Percentiles rank a stretch among this genome's conserved stretches.
These are phyloP conservation scores for Talaromyces borbonicus DNA, from an alignment of 495 filamentous ascomycete genomes.

Conservation along the genomic window DNA sequence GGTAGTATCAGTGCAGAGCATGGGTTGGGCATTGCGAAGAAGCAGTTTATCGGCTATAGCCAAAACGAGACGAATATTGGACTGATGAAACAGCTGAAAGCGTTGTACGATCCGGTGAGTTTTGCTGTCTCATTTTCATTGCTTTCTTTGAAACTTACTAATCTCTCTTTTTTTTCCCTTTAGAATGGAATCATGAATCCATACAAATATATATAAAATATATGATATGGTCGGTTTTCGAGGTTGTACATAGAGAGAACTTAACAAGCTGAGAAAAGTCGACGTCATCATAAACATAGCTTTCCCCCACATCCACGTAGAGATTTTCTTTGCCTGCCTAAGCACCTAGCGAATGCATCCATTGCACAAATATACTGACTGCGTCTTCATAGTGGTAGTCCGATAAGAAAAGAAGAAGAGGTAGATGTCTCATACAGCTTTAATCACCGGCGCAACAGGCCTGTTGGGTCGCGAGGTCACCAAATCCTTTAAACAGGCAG, in stretches of 20 bases:
- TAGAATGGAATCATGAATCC: constrained; percentile 91
- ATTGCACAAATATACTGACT: too few relatives aligned
- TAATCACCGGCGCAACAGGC: constrained; percentile 82
- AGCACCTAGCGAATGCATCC: too few relatives aligned
- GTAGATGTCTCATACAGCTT: constrained; percentile 49
- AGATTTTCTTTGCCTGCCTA: too few relatives aligned
- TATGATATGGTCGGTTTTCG: not conserved
- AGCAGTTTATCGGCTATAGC: constrained; percentile 87
- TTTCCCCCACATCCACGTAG: too few relatives aligned
- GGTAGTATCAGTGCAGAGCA: constrained; percentile 97
- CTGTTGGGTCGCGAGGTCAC: constrained; percentile 74
- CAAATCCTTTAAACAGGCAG: constrained; percentile 56
- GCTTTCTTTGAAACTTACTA: constrained; percentile 9
- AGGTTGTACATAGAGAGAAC: too few relatives aligned
- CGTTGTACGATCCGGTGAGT: constrained; percentile 82
- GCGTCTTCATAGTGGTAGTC: too few relatives aligned
- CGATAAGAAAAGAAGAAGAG: too few relatives aligned
- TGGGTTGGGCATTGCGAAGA: constrained; percentile 89
- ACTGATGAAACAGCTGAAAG: constrained; percentile 91
- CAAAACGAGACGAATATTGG: constrained; percentile 73
- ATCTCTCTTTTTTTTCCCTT: constrained; percentile 10
- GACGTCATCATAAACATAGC: not conserved
- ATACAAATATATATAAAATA: constrained; percentile 66
- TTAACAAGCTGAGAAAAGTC: not conserved
- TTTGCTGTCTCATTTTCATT: not conserved